Evolutionary conservation across 2,329 filamentous ascomycete species (phyloP).

Genomic region (Monosporascus sp.): DNA sequence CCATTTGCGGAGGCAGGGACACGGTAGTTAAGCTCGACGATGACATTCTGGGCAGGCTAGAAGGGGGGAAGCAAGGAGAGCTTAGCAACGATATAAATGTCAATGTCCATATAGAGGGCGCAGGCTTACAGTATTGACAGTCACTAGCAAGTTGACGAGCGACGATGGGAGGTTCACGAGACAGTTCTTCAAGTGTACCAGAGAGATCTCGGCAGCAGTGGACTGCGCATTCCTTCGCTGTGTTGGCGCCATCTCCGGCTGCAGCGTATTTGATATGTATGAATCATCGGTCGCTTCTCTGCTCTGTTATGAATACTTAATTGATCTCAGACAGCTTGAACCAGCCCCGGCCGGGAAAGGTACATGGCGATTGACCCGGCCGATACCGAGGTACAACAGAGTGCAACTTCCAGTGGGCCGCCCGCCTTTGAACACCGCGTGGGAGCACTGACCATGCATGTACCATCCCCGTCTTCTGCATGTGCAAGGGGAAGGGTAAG

Average conservation of each 20-base stretch:
- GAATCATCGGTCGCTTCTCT: too few relatives aligned
- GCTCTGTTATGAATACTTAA: too few relatives aligned
- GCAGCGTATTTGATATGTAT: too few relatives aligned
- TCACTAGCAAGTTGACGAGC: slow-evolving; percentile 78
- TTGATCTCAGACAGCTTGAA: too few relatives aligned
- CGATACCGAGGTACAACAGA: too few relatives aligned
- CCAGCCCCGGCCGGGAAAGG: too few relatives aligned
- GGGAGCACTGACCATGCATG: neutral
- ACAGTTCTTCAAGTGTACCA: slow-evolving; percentile 88
- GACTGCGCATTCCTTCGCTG: slow-evolving; percentile 53
- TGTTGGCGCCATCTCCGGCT: slow-evolving; percentile 26
- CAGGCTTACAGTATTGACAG: slow-evolving; percentile 75
- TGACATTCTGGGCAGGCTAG: slow-evolving; percentile 88
- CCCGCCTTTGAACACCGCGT: neutral
- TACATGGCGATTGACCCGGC: too few relatives aligned
- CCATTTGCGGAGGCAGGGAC: slow-evolving; percentile 39
- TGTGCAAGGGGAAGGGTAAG: neutral
- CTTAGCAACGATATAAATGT: too few relatives aligned
- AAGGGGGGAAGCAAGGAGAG: neutral
- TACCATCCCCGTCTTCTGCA: neutral
- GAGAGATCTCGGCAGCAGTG: slow-evolving; percentile 74
- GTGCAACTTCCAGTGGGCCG: too few relatives aligned
- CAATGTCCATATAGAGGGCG: too few relatives aligned
- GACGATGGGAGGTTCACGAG: slow-evolving; percentile 86
- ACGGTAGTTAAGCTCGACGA: slow-evolving; percentile 83